Conservation (phyloP, 2,329 filamentous ascomycete species). For the Fusarium verticillioides region DNA sequence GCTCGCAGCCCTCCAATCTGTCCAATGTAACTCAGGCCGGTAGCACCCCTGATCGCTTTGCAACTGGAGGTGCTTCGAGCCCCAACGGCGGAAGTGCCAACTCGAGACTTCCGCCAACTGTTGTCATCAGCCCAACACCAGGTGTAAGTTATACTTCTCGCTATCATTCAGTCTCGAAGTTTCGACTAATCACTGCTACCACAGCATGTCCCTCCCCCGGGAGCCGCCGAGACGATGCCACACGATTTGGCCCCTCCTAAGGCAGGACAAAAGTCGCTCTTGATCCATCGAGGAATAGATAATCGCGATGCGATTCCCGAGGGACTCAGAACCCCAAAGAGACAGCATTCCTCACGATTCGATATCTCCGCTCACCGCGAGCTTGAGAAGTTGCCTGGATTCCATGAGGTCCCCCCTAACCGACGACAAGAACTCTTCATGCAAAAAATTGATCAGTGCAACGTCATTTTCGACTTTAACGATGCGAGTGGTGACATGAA, state of each 20-base stretch:
- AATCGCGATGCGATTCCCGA: slow-evolving; percentile 93
- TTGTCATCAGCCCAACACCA: slow-evolving; percentile 94
- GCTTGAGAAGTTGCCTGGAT: slow-evolving; percentile 95
- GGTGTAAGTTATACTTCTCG: slow-evolving; percentile 70
- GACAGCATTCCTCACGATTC: slow-evolving; percentile 97
- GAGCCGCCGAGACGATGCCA: slow-evolving; percentile 96
- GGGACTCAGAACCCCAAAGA: slow-evolving; percentile 92
- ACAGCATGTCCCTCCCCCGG: slow-evolving; percentile 88
- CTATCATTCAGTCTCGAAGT: not conserved
- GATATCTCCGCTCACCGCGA: slow-evolving; percentile 97
- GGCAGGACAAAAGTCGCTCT: slow-evolving; percentile 85
- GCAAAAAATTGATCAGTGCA: slow-evolving; percentile 99
- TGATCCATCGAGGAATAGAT: slow-evolving; percentile 85
- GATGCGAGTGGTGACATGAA: slow-evolving; percentile 99
- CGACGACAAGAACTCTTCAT: slow-evolving; percentile 97
- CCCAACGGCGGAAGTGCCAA: slow-evolving; percentile 51
- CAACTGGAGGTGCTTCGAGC: slow-evolving; percentile 49
- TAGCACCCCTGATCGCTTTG: slow-evolving; percentile 56
- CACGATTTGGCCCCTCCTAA: slow-evolving; percentile 96
- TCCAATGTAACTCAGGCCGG: slow-evolving; percentile 52
- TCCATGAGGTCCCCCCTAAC: slow-evolving; percentile 96
- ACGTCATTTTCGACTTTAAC: slow-evolving; percentile 99
- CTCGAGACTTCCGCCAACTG: slow-evolving; percentile 76
- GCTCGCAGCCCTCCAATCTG: slow-evolving; percentile 54
- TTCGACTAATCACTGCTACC: slow-evolving; percentile 19